A percentile compares a stretch with the other conserved stretches of the same genome.
Evolutionary conservation across 2,329 filamentous ascomycete genomes (phyloP).

Genomic region (Aspergillus nomiae): DNA sequence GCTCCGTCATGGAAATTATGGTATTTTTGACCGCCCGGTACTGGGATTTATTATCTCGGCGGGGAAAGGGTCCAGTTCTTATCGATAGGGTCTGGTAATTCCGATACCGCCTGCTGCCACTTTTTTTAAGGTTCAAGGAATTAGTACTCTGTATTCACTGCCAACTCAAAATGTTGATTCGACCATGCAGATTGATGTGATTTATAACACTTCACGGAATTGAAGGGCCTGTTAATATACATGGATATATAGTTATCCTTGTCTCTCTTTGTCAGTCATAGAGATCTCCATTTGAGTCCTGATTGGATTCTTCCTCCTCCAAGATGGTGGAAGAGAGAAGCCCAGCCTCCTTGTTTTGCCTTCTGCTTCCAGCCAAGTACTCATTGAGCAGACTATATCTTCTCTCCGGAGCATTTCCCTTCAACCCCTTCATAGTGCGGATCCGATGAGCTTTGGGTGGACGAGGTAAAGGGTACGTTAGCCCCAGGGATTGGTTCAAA

Average conservation of each 20-base stretch:
- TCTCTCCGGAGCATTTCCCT: neutral
- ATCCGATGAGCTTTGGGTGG: neutral
- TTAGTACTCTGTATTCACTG: no score
- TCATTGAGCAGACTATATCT: neutral
- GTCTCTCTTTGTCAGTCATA: neutral
- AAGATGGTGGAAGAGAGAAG: slow-evolving; percentile 30
- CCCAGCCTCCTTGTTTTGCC: slow-evolving; percentile 1
- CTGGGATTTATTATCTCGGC: neutral
- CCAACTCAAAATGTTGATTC: neutral
- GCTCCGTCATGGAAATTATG: neutral
- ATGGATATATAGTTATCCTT: neutral
- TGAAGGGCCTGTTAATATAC: neutral
- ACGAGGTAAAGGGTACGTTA: slow-evolving; percentile 21
- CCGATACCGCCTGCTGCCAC: neutral
- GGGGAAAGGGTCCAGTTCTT: neutral
- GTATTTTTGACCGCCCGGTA: neutral
- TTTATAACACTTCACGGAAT: neutral
- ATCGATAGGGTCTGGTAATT: neutral
- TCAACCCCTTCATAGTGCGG: neutral
- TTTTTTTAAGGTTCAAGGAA: neutral
- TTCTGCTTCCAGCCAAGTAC: slow-evolving; percentile 5
- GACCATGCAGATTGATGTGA: neutral
- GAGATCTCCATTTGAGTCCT: slow-evolving; percentile 12
- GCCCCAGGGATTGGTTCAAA: slow-evolving; percentile 48
- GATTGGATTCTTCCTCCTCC: slow-evolving; percentile 35